Evolutionary conservation across 345 rosid species (phyloP).

Genomic region (Populus alba): DNA sequence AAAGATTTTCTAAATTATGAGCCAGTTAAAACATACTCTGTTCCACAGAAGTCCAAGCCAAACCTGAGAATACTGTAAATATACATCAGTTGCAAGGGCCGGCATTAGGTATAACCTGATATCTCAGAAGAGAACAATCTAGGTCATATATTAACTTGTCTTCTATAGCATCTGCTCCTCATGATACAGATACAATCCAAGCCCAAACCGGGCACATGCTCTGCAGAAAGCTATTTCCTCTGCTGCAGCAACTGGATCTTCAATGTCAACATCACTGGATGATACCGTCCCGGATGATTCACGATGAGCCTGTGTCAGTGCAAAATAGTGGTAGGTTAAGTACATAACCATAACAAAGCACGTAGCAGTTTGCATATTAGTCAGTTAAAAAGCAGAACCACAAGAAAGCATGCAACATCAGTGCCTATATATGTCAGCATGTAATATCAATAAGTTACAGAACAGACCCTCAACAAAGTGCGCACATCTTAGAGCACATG

Average conservation of each 20-base stretch:
- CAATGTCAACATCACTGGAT: slow-evolving; percentile 34
- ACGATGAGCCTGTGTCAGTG: slow-evolving; percentile 68
- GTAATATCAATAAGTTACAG: not conserved
- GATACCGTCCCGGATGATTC: slow-evolving; percentile 85
- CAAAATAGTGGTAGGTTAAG: not conserved
- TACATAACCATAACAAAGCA: not conserved
- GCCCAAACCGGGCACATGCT: slow-evolving; percentile 95
- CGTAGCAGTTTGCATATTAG: not conserved
- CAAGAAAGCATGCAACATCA: too few relatives aligned
- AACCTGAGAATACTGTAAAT: slow-evolving; percentile 7
- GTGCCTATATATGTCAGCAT: not conserved
- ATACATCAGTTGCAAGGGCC: slow-evolving; percentile 18
- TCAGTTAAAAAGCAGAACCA: not conserved
- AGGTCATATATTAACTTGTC: not conserved
- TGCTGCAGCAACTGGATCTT: slow-evolving; percentile 82
- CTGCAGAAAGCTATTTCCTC: slow-evolving; percentile 97
- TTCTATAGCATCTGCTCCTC: slow-evolving; percentile 47
- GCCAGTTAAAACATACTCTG: not conserved
- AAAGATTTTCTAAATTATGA: not conserved
- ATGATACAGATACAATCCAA: slow-evolving; percentile 86
- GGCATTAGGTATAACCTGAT: slow-evolving; percentile 2
- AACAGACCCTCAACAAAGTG: not conserved
- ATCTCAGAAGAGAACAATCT: slow-evolving; percentile 1
- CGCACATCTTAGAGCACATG: not conserved
- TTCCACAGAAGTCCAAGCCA: not conserved